A percentile compares a stretch with the other conserved stretches of the same genome.
Conservation (phyloP, 352 stramenopile genomes). For the Globisporangium orthogonon region DNA sequence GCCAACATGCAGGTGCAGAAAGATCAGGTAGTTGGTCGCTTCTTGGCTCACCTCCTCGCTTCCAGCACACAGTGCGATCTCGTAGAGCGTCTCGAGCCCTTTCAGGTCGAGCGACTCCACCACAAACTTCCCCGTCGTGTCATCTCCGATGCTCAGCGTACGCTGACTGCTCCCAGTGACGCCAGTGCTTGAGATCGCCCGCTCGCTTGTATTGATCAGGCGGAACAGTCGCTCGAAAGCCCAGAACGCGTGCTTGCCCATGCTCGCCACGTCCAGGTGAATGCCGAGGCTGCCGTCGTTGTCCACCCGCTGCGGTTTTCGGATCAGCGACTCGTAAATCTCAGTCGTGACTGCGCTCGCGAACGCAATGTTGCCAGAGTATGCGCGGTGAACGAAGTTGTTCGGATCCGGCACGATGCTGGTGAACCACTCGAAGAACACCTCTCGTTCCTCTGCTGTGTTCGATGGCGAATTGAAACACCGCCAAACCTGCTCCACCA, state of each 20-base stretch:
- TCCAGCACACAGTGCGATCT: conserved; percentile 34
- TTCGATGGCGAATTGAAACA: conserved; percentile 40
- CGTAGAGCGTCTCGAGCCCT: conserved; percentile 55
- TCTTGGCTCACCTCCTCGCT: conserved; percentile 37
- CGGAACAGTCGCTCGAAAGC: conserved; percentile 56
- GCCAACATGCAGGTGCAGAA: conserved; percentile 59
- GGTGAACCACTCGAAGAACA: conserved; percentile 77
- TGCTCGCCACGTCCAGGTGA: conserved; percentile 36
- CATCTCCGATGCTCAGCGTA: background rate
- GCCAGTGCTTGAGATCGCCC: conserved; percentile 27
- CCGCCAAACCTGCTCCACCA: conserved; percentile 50
- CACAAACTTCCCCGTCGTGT: conserved; percentile 29
- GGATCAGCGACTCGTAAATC: conserved; percentile 44
- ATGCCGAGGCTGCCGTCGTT: conserved; percentile 12
- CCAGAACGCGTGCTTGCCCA: conserved; percentile 52
- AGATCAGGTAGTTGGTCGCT: conserved; percentile 65
- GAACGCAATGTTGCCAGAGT: conserved; percentile 56
- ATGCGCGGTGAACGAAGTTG: conserved; percentile 66
- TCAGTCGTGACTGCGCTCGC: conserved; percentile 37
- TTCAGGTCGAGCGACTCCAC: conserved; percentile 56
- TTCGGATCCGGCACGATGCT: conserved; percentile 56
- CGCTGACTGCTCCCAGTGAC: conserved; percentile 7
- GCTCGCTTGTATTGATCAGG: conserved; percentile 47
- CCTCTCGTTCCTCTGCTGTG: conserved; percentile 28
- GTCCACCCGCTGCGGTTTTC: conserved; percentile 2